Conservation (phyloP, 1,284 basidiomycete species). For the Paramarasmius palmivorus region DNA sequence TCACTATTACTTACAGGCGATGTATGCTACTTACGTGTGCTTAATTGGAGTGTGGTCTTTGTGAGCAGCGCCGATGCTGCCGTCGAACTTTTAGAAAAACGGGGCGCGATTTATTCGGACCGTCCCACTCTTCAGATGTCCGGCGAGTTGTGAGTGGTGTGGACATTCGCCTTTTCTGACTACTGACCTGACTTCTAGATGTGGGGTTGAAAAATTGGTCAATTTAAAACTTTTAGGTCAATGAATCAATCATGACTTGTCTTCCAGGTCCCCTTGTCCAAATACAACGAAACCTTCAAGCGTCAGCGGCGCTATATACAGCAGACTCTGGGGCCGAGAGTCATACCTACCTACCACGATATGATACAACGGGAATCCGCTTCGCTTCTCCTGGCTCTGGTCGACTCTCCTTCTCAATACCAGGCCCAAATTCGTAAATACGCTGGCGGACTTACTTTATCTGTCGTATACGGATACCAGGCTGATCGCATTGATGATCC, state of each 20-base stretch:
- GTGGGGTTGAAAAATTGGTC: conserved; percentile 50
- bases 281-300: conserved; percentile 44
- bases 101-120: conserved; percentile 53
- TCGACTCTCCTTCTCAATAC: conserved; percentile 30
- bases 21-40: conserved; percentile 32
- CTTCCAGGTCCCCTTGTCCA: conserved; percentile 44
- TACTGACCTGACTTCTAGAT: conserved; percentile 19
- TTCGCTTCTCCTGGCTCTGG: conserved; percentile 29
- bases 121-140: conserved; percentile 49
- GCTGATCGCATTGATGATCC: conserved; percentile 39
- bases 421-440: conserved; percentile 38
- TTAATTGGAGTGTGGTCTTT: conserved; percentile 49
- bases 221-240: neutral
- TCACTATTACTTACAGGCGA: conserved; percentile 1
- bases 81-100: conserved; percentile 50
- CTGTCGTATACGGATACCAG: conserved; percentile 49
- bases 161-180: too few relatives aligned
- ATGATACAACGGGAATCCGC: conserved; percentile 40
- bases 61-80: conserved; percentile 45
- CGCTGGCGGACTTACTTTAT: conserved; percentile 44
- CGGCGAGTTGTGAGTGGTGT: conserved; percentile 33
- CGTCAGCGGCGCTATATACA: conserved; percentile 51
- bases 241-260: neutral
- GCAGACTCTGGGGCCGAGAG: conserved; percentile 40
- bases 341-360: conserved; percentile 40